phyloP scores from a whole-genome alignment of 1,139 yeast species.

The Hanseniaspora uvarum region DNA sequence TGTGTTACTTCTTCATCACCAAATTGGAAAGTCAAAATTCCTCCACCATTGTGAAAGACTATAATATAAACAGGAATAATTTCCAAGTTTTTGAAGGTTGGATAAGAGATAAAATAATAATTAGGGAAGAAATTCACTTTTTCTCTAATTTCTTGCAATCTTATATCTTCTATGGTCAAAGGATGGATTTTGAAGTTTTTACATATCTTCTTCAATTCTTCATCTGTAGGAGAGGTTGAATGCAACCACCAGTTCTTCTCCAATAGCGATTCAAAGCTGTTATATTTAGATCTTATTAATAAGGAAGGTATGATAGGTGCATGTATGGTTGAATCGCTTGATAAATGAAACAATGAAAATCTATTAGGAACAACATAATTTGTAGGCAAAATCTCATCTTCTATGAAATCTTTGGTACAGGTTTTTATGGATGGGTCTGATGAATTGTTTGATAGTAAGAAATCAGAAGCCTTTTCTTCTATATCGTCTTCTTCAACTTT shows the following conservation, averaged over 20 bases:
- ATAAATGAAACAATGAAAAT: conserved; percentile 72
- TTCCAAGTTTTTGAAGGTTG: conserved; percentile 70
- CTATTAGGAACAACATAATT: conserved; percentile 48
- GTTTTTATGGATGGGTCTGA: conserved; percentile 2
- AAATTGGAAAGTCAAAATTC: conserved; percentile 76
- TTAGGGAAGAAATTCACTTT: conserved; percentile 67
- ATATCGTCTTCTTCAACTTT: conserved; percentile 15
- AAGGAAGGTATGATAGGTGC: conserved; percentile 76
- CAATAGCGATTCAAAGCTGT: conserved; percentile 57
- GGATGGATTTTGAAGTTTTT: conserved; percentile 78
- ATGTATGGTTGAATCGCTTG: conserved; percentile 76
- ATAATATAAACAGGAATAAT: conserved; percentile 82
- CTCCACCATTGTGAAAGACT: conserved; percentile 57
- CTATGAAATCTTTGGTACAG: conserved; percentile 17
- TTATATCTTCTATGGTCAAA: conserved; percentile 71
- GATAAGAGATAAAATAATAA: conserved; percentile 74
- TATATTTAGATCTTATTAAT: conserved; percentile 43
- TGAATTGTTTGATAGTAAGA: neutral
- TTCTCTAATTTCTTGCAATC: conserved; percentile 79
- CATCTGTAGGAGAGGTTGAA: conserved; percentile 57
- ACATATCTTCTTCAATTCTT: conserved; percentile 54
- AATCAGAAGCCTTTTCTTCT: conserved; percentile 18
- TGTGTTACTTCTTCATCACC: conserved; percentile 55
- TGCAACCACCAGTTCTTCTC: conserved; percentile 63
- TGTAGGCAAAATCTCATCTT: conserved; percentile 18